Evolutionary conservation across 176 grass and related monocot genomes (phyloP).

Genomic region (Otatea glauca): DNA sequence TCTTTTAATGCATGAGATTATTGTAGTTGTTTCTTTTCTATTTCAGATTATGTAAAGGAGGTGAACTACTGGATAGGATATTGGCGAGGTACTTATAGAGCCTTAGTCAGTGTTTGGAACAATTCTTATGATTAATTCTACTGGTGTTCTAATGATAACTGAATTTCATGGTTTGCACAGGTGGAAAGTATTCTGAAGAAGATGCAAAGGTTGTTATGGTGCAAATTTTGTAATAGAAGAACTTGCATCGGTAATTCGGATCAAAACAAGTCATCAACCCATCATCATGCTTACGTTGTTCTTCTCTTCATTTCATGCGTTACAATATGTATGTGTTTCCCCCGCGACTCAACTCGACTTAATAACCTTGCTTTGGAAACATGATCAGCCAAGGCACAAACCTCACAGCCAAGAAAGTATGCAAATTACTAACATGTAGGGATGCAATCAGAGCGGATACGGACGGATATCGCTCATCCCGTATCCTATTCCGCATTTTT

Average conservation of each 20-base stretch:
- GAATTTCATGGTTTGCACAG: conserved; percentile 49
- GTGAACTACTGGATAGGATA: conserved; percentile 94
- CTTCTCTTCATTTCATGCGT: too few species aligned
- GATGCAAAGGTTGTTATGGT: conserved; percentile 91
- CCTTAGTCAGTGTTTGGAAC: neutral
- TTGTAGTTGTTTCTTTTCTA: conserved; percentile 37
- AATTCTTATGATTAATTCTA: neutral
- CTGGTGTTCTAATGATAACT: conserved; percentile 36
- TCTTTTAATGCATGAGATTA: conserved; percentile 20
- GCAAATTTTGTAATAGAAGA: conserved; percentile 66
- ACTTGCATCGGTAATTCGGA: too few species aligned
- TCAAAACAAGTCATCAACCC: too few species aligned
- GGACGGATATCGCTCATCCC: too few species aligned
- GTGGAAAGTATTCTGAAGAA: conserved; percentile 99
- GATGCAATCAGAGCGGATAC: too few species aligned
- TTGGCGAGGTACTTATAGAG: conserved; percentile 71
- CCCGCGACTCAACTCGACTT: too few species aligned
- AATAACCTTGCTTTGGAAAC: neutral
- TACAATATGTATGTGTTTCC: too few species aligned
- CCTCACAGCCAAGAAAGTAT: conserved; percentile 11
- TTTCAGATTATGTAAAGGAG: conserved; percentile 94
- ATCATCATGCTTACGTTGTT: too few species aligned
- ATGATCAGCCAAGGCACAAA: conserved; percentile 38
- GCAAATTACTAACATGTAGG: conserved; percentile 26
- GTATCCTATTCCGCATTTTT: too few species aligned